Conservation (phyloP, 2,329 filamentous ascomycete species). For the Fusarium sp. region DNA sequence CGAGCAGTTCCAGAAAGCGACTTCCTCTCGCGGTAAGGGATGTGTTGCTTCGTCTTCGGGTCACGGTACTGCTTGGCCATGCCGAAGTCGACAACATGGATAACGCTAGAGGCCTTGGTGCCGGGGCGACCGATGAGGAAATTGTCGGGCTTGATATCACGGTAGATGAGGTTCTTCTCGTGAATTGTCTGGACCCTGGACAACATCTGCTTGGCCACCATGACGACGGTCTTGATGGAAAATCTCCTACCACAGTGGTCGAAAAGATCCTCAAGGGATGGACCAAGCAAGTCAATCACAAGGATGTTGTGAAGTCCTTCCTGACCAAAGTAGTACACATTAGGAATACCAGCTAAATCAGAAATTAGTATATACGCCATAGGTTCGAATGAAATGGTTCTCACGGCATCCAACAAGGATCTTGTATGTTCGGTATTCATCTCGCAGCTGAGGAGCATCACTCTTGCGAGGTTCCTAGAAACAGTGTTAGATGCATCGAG, state of each 20-base stretch:
- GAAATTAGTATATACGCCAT: slow-evolving; percentile 49
- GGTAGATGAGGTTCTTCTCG: slow-evolving; percentile 99
- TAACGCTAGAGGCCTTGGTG: slow-evolving; percentile 96
- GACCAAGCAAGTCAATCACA: slow-evolving; percentile 95
- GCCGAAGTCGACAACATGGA: slow-evolving; percentile 98
- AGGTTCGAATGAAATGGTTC: slow-evolving; percentile 49
- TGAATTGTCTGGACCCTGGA: slow-evolving; percentile 94
- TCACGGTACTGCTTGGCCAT: slow-evolving; percentile 99
- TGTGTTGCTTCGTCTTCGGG: slow-evolving; percentile 99
- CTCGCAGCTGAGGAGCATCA: slow-evolving; percentile 95
- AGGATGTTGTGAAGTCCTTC: slow-evolving; percentile 99
- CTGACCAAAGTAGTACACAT: slow-evolving; percentile 99
- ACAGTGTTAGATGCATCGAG: slow-evolving; percentile 10
- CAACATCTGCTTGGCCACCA: slow-evolving; percentile 99
- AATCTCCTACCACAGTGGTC: slow-evolving; percentile 97
- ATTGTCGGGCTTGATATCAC: slow-evolving; percentile 99
- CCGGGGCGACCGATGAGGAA: slow-evolving; percentile 94
- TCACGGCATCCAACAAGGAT: slow-evolving; percentile 98
- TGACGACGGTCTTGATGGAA: slow-evolving; percentile 96
- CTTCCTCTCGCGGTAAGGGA: slow-evolving; percentile 96
- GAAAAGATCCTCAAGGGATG: slow-evolving; percentile 95
- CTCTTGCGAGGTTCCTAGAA: slow-evolving; percentile 96
- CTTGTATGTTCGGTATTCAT: slow-evolving; percentile 99
- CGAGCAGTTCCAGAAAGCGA: slow-evolving; percentile 95
- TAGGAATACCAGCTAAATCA: slow-evolving; percentile 88